A percentile compares a stretch with the other conserved stretches of the same genome.
Evolutionary conservation across 139 green algal genomes (phyloP).

Genomic region (Yamagishiella unicocca): DNA sequence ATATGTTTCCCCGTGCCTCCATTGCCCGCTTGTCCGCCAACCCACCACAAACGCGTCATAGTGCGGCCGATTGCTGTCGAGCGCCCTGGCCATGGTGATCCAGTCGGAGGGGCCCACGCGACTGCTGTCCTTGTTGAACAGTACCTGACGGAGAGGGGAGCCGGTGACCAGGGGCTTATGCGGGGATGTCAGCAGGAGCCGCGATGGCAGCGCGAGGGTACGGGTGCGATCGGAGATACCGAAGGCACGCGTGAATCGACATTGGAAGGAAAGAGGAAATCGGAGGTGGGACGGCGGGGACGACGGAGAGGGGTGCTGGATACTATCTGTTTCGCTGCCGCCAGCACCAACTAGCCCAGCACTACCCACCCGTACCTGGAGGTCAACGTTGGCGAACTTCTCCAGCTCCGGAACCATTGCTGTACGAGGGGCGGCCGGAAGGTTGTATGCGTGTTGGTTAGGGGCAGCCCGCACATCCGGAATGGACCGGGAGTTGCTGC

Average conservation of each 20-base stretch:
- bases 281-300: neutral
- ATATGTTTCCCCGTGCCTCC: no score
- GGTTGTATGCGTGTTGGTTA: no score
- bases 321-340: neutral
- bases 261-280: no score
- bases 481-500: no score
- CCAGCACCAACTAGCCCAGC: neutral
- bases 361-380: slow-evolving; percentile 59
- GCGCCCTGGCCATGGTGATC: slow-evolving; percentile 75
- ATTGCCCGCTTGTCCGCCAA: no score
- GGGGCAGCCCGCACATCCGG: no score
- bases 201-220: no score
- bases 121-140: slow-evolving; percentile 78
- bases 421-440: neutral
- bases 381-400: slow-evolving; percentile 83
- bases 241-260: no score
- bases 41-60: slow-evolving; percentile 87
- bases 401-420: slow-evolving; percentile 86
- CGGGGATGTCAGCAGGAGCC: no score
- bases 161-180: no score
- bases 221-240: no score
- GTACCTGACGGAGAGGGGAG: slow-evolving; percentile 33
- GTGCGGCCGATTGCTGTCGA: slow-evolving; percentile 68
- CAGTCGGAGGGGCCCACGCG: slow-evolving; percentile 72
- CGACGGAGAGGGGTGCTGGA: neutral